Evolutionary conservation across 495 filamentous ascomycete genomes (phyloP).

Genomic region (Penicillium manginii): DNA sequence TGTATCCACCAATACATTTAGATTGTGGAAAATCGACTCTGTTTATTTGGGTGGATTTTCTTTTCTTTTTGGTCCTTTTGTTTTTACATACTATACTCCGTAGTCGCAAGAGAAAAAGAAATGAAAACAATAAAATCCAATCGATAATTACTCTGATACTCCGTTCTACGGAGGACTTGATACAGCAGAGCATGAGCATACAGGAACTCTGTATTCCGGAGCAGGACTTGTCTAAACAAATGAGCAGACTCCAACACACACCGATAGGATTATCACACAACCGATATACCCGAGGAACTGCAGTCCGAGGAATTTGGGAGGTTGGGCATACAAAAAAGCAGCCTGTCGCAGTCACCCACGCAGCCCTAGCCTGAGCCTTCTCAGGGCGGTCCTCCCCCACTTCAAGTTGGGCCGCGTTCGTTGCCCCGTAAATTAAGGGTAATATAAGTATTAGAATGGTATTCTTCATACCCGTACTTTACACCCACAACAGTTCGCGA

Average conservation of each 20-base stretch:
- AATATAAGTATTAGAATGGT: no score
- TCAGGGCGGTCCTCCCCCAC: not conserved
- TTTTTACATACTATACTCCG: constrained; percentile 11
- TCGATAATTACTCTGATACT: no score
- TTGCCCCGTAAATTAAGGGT: not conserved
- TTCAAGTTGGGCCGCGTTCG: constrained; percentile 24
- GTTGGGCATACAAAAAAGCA: constrained; percentile 30
- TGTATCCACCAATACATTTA: not conserved
- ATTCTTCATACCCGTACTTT: constrained; percentile 1
- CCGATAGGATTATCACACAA: not conserved
- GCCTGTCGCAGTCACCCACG: constrained; percentile 27
- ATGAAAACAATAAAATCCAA: constrained; percentile 1
- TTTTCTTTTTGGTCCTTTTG: constrained; percentile 9
- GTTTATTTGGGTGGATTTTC: not conserved
- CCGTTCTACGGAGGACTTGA: no score
- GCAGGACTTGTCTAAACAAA: no score
- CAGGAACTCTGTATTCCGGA: no score
- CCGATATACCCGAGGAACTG: constrained; percentile 1
- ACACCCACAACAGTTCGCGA: not conserved
- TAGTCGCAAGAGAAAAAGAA: constrained; percentile 17
- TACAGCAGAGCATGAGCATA: no score
- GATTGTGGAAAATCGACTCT: not conserved
- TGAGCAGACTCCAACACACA: not conserved
- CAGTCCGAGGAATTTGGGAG: constrained; percentile 4
- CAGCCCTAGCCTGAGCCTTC: constrained; percentile 9